Conservation (phyloP, 495 filamentous ascomycete species). For the Aspergillus leporis region DNA sequence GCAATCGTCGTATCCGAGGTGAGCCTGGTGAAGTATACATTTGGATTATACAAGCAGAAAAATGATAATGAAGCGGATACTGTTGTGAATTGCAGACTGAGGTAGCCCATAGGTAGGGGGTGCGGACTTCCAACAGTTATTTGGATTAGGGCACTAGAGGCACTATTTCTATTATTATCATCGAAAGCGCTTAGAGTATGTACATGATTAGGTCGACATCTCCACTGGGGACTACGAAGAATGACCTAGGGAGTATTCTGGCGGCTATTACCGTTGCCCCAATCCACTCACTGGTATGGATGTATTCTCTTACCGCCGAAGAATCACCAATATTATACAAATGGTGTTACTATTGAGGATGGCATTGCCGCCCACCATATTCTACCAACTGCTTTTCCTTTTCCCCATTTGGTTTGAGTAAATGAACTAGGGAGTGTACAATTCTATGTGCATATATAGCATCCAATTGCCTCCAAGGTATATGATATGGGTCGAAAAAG, state of each 20-base stretch:
- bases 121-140: too few species aligned
- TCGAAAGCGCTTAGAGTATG: not conserved
- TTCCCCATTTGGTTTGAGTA: too few species aligned
- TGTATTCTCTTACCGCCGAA: not conserved
- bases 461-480: too few species aligned
- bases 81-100: too few species aligned
- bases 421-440: too few species aligned
- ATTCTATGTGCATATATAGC: too few species aligned
- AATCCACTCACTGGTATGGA: not conserved
- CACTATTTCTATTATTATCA: not conserved
- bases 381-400: not conserved
- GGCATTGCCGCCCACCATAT: not conserved
- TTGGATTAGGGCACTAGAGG: not conserved
- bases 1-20: not conserved
- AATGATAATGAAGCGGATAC: not conserved
- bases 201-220: not conserved
- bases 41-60: not conserved
- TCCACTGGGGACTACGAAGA: not conserved
- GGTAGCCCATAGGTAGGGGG: too few species aligned
- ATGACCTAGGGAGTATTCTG: not conserved
- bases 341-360: too few species aligned
- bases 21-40: not conserved
- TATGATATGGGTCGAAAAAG: too few species aligned
- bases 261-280: not conserved
- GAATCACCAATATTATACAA: too few species aligned